Percentiles rank a stretch among this genome's conserved stretches.
Evolutionary conservation across 2,329 filamentous ascomycete species (phyloP).

Genomic region (Colletotrichum sublineola): DNA sequence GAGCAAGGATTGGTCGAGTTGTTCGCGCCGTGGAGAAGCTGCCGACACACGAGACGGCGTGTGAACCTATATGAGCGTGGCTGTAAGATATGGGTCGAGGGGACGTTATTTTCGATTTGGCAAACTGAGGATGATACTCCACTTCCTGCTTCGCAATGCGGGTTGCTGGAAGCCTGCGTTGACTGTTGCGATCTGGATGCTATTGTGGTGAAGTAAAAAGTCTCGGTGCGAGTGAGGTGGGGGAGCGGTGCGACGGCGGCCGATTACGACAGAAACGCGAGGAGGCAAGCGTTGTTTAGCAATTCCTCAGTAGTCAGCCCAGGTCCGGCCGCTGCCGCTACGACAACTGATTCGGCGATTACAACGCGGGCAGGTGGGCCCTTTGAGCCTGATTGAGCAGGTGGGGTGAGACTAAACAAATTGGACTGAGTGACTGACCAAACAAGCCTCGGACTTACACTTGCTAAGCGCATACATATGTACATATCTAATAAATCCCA

Average conservation of each 20-base stretch:
- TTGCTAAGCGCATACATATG: background rate
- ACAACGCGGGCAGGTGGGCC: background rate
- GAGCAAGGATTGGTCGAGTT: background rate
- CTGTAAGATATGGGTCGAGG: background rate
- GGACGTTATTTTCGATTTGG: background rate
- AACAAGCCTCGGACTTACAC: background rate
- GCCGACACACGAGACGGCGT: conserved; percentile 4
- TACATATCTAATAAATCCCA: background rate
- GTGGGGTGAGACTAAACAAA: background rate
- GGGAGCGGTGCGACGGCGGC: conserved; percentile 31
- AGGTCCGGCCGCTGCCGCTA: conserved; percentile 7
- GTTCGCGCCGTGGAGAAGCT: background rate
- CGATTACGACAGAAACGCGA: conserved; percentile 33
- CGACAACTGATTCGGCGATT: conserved; percentile 2
- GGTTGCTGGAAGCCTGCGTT: background rate
- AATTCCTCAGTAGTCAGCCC: conserved; percentile 21
- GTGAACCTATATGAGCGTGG: background rate
- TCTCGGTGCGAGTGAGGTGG: conserved; percentile 16
- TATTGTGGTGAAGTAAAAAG: conserved; percentile 10
- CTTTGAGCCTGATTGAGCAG: conserved; percentile 17
- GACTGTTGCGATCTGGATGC: background rate
- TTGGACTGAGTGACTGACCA: background rate
- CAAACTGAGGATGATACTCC: background rate
- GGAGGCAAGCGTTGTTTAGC: conserved; percentile 22
- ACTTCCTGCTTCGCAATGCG: background rate